Conservation (phyloP, 2,329 filamentous ascomycete species). For the Aspergillus udagawae region DNA sequence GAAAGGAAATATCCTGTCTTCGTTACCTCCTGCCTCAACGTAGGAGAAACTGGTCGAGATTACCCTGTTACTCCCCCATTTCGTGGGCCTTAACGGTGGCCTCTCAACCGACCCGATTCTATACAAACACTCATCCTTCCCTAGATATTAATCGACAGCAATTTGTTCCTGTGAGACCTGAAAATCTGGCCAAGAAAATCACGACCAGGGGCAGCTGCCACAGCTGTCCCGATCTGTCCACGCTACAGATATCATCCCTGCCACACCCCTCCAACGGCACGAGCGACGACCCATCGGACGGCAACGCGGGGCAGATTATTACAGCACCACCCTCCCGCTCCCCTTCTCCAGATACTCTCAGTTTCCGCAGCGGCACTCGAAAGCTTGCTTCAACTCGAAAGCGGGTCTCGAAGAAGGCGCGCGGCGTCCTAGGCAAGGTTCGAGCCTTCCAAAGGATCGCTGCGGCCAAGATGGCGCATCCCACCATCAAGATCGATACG, state of each 20-base stretch:
- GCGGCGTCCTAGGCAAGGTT: slow-evolving; percentile 39
- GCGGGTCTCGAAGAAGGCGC: slow-evolving; percentile 36
- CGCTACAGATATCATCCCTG: slow-evolving; percentile 31
- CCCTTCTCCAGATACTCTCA: slow-evolving; percentile 27
- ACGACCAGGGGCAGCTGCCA: slow-evolving; percentile 38
- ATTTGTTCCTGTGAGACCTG: slow-evolving; percentile 23
- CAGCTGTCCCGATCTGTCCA: slow-evolving; percentile 42
- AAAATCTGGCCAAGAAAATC: slow-evolving; percentile 40
- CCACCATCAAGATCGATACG: slow-evolving; percentile 38
- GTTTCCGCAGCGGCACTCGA: slow-evolving; percentile 26
- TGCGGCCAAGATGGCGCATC: slow-evolving; percentile 40
- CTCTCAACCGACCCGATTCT: slow-evolving; percentile 1
- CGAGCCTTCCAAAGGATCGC: slow-evolving; percentile 38
- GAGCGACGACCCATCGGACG: slow-evolving; percentile 22
- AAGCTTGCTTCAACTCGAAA: slow-evolving; percentile 29
- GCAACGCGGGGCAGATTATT: slow-evolving; percentile 22
- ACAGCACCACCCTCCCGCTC: slow-evolving; percentile 29
- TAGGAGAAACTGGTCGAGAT: not conserved
- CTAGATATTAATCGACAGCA: slow-evolving; percentile 3
- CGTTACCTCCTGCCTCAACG: not conserved
- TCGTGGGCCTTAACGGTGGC: slow-evolving; percentile 5
- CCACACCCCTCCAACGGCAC: slow-evolving; percentile 20
- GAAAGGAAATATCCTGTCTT: not conserved
- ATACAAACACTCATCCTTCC: slow-evolving; percentile 1
- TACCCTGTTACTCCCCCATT: not conserved